Conservation (phyloP, 1,139 yeast genomes). For the Blastobotrys elegans region DNA sequence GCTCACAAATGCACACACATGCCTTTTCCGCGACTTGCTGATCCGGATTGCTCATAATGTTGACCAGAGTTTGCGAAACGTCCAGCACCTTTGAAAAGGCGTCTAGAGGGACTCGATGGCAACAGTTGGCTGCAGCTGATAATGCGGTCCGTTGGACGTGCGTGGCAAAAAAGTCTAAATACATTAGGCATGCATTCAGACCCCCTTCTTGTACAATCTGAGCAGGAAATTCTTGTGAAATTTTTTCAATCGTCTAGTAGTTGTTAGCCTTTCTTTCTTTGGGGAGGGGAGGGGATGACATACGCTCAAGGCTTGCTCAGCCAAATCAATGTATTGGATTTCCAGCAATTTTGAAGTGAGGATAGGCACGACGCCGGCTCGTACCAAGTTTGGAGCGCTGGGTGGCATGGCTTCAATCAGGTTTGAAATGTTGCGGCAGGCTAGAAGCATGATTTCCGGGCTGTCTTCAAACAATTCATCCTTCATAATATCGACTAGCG, state of each 20-base stretch:
- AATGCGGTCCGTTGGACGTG: conserved; percentile 87
- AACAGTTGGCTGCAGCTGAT: conserved; percentile 71
- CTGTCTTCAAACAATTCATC: conserved; percentile 58
- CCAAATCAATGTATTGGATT: conserved; percentile 79
- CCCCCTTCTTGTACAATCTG: conserved; percentile 48
- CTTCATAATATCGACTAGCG: conserved; percentile 54
- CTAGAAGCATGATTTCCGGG: conserved; percentile 73
- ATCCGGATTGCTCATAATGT: conserved; percentile 61
- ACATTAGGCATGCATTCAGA: conserved; percentile 61
- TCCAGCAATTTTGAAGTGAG: conserved; percentile 66
- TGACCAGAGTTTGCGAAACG: conserved; percentile 57
- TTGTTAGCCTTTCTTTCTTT: conserved; percentile 1
- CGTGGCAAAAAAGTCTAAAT: conserved; percentile 80
- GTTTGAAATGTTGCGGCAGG: conserved; percentile 82
- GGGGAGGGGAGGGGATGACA: conserved; percentile 20
- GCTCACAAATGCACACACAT: conserved; percentile 61
- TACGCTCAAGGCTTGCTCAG: conserved; percentile 86
- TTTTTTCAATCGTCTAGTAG: conserved; percentile 32
- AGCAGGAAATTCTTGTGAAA: conserved; percentile 36
- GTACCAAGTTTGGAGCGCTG: conserved; percentile 58
- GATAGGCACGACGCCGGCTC: conserved; percentile 61
- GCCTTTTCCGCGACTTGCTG: conserved; percentile 61
- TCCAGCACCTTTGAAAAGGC: conserved; percentile 49
- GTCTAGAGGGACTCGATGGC: conserved; percentile 44
- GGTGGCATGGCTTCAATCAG: conserved; percentile 72